Percentiles rank a stretch among this genome's conserved stretches.
Conservation (phyloP, 768 basidiomycete species). For the Boletus sp. region DNA sequence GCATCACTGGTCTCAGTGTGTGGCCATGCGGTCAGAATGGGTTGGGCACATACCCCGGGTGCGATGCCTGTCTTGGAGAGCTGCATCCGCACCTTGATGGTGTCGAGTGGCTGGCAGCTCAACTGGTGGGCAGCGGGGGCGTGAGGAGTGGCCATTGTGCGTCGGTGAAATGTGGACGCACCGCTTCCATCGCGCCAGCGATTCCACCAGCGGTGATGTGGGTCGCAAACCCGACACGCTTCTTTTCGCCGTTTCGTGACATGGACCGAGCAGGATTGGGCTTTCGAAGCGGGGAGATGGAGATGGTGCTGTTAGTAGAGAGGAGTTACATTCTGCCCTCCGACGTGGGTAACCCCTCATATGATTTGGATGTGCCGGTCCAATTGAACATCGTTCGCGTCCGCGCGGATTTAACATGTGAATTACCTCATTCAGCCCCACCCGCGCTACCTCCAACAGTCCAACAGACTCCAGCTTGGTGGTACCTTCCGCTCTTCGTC, state of each 20-base stretch:
- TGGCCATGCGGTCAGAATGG: neutral
- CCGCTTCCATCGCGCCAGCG: conserved; percentile 91
- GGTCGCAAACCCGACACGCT: conserved; percentile 78
- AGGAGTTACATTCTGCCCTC: neutral
- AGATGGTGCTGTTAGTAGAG: neutral
- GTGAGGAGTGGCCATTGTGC: neutral
- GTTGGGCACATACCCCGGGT: conserved; percentile 68
- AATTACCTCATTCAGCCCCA: conserved; percentile 19
- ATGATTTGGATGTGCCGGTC: conserved; percentile 9
- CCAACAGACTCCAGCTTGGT: too few relatives aligned
- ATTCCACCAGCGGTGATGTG: conserved; percentile 94
- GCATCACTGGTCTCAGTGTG: neutral
- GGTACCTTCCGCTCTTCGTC: conserved; percentile 22
- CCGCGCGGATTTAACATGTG: conserved; percentile 29
- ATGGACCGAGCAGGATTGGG: conserved; percentile 28
- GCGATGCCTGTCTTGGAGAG: conserved; percentile 74
- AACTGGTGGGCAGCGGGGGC: conserved; percentile 39
- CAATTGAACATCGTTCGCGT: too few relatives aligned
- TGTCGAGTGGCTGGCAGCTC: conserved; percentile 91
- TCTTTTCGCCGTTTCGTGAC: conserved; percentile 60
- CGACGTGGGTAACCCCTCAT: conserved; percentile 14
- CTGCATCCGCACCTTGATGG: conserved; percentile 99
- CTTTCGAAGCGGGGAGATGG: neutral
- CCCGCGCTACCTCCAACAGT: conserved; percentile 20
- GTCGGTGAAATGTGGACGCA: conserved; percentile 33